phyloP scores from a whole-genome alignment of 495 filamentous ascomycete species.

The Pyrenula aspistea region DNA sequence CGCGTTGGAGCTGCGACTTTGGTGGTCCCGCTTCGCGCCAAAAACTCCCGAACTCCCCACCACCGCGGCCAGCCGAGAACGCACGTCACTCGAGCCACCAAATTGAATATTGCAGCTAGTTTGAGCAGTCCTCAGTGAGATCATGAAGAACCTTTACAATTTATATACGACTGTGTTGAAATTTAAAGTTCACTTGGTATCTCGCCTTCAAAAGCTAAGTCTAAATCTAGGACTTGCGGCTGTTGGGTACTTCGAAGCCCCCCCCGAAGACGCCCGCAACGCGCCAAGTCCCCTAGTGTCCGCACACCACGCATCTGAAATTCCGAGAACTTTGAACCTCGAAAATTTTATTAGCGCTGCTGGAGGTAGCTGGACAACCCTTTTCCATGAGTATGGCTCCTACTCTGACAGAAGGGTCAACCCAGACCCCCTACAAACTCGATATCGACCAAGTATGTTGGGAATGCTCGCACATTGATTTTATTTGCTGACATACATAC shows the following conservation, averaged over 20 bases:
- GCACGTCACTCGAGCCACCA: background rate
- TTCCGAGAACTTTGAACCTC: background rate
- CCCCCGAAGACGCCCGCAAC: background rate
- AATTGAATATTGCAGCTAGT: too few relatives aligned
- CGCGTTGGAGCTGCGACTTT: background rate
- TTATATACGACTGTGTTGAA: too few relatives aligned
- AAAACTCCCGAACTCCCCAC: background rate
- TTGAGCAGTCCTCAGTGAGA: too few relatives aligned
- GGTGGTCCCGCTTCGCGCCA: background rate
- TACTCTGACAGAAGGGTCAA: background rate
- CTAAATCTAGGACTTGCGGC: too few relatives aligned
- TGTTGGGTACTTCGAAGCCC: too few relatives aligned
- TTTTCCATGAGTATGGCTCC: background rate
- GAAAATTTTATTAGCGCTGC: too few relatives aligned
- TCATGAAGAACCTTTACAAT: too few relatives aligned
- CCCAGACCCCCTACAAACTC: slow-evolving; percentile 44
- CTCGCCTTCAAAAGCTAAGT: too few relatives aligned
- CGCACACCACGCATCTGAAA: background rate
- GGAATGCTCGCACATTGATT: slow-evolving; percentile 7
- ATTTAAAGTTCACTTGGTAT: too few relatives aligned
- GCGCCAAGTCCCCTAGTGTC: background rate
- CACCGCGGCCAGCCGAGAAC: background rate
- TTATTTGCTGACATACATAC: slow-evolving; percentile 7
- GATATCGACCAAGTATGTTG: slow-evolving; percentile 45
- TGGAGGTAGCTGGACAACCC: too few relatives aligned